phyloP scores from a whole-genome alignment of 768 basidiomycete genomes.

The Boletus pseudo-olivaceus region DNA sequence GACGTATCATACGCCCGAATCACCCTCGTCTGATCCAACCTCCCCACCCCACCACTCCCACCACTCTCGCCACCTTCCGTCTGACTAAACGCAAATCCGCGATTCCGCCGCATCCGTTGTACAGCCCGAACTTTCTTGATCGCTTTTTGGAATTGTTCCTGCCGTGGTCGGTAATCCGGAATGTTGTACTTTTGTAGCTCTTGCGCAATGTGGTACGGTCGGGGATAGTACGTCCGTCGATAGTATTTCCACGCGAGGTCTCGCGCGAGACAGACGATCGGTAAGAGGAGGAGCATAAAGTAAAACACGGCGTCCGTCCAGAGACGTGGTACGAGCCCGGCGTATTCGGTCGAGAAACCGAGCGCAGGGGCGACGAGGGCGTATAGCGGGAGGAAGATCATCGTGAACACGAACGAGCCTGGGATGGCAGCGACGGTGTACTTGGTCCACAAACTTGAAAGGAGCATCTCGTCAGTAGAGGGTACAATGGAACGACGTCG shows the following conservation, averaged over 20 bases:
- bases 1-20: constrained; percentile 89
- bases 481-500: neutral
- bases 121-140: constrained; percentile 99
- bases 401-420: constrained; percentile 95
- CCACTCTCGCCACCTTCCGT: constrained; percentile 67
- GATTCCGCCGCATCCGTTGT: constrained; percentile 92
- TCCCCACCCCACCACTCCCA: neutral
- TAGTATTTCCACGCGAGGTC: constrained; percentile 99
- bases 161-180: constrained; percentile 92
- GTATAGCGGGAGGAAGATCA: constrained; percentile 91
- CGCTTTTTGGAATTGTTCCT: constrained; percentile 99
- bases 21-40: constrained; percentile 83
- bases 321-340: constrained; percentile 82
- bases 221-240: constrained; percentile 82
- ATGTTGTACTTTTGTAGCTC: constrained; percentile 99
- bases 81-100: constrained; percentile 98
- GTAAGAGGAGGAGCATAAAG: constrained; percentile 80
- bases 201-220: constrained; percentile 97
- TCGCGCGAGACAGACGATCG: constrained; percentile 77
- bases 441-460: constrained; percentile 92
- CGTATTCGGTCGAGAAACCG: constrained; percentile 87
- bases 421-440: constrained; percentile 98
- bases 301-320: constrained; percentile 92
- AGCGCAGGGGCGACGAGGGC: constrained; percentile 80
- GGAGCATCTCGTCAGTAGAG: neutral